Evolutionary conservation across 179 eudicot genomes (phyloP).

Genomic region (Vitellaria paradoxa): DNA sequence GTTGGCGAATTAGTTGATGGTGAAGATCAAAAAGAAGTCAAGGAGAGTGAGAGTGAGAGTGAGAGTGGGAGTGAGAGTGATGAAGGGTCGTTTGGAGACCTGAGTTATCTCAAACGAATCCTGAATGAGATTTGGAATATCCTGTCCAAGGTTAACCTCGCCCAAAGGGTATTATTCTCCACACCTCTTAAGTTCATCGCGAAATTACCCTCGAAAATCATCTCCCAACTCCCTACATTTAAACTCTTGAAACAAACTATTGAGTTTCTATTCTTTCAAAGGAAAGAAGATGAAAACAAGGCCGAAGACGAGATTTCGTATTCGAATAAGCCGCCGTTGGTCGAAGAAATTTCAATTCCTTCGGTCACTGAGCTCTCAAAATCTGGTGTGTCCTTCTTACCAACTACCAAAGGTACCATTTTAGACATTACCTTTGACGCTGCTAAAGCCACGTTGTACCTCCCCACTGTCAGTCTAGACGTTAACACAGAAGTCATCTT

Average conservation of each 20-base stretch:
- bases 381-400: slow-evolving; percentile 22
- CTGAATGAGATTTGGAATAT: slow-evolving; percentile 8
- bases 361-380: slow-evolving; percentile 25
- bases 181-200: slow-evolving; percentile 16
- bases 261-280: slow-evolving; percentile 6
- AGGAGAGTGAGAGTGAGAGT: not conserved
- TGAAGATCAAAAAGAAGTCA: not conserved
- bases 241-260: slow-evolving; percentile 16
- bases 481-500: slow-evolving; percentile 28
- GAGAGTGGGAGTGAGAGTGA: not conserved
- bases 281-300: not conserved
- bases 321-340: slow-evolving; percentile 16
- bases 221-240: slow-evolving; percentile 27
- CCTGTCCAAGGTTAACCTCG: not conserved
- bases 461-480: slow-evolving; percentile 26
- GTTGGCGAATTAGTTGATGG: not conserved
- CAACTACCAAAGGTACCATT: slow-evolving; percentile 20
- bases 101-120: not conserved
- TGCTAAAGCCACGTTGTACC: slow-evolving; percentile 11
- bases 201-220: slow-evolving; percentile 28
- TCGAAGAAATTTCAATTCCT: slow-evolving; percentile 38
- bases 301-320: slow-evolving; percentile 7
- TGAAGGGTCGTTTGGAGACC: slow-evolving; percentile 6
- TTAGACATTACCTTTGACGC: slow-evolving; percentile 22
- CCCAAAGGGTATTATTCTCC: not conserved